A percentile compares a stretch with the other conserved stretches of the same genome.
Conservation (phyloP, 345 rosid species). For the Camelina sativa region DNA sequence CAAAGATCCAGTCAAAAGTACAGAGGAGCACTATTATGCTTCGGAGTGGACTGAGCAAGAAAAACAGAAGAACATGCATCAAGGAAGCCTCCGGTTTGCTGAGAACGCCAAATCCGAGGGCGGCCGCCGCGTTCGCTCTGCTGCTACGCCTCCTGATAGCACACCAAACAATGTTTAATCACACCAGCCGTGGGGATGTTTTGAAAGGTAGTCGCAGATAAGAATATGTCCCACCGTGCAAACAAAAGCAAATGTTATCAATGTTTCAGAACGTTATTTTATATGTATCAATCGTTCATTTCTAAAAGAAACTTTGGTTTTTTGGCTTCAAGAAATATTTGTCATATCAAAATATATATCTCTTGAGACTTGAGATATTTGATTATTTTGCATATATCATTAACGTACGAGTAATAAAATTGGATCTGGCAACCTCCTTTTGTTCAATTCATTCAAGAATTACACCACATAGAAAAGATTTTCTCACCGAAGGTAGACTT, state of each 20-base stretch:
- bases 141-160: constrained; percentile 27
- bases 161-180: constrained; percentile 40
- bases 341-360: neutral
- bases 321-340: constrained; percentile 3
- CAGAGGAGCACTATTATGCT: constrained; percentile 58
- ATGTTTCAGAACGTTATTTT: neutral
- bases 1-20: constrained; percentile 47
- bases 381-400: neutral
- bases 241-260: constrained; percentile 13
- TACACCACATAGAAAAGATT: neutral
- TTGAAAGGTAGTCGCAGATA: neutral
- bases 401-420: neutral
- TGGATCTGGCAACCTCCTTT: neutral
- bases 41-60: constrained; percentile 59
- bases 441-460: neutral
- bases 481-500: too few relatives aligned
- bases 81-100: constrained; percentile 59
- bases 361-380: neutral
- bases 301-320: neutral
- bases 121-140: constrained; percentile 47
- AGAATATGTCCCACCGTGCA: constrained; percentile 5
- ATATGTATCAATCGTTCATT: neutral
- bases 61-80: constrained; percentile 57
- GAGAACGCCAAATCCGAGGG: constrained; percentile 59
- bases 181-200: constrained; percentile 1